Percentiles rank a stretch among this genome's conserved stretches.
Conservation (phyloP, 176 grass and related monocot genomes). For the Eremochloa ophiuroides region DNA sequence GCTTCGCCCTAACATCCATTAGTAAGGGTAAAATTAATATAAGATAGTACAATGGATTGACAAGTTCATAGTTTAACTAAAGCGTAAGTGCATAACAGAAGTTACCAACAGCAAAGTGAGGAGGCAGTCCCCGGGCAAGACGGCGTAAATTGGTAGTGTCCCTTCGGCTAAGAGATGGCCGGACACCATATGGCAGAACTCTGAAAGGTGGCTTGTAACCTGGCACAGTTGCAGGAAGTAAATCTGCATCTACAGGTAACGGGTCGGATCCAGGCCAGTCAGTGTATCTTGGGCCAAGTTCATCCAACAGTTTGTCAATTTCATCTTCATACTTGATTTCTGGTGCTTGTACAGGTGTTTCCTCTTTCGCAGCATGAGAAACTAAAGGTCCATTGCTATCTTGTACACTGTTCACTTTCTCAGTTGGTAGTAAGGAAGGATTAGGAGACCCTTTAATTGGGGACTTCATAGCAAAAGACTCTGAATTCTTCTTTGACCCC, state of each 20-base stretch:
- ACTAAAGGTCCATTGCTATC: conserved; percentile 19
- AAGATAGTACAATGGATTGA: background rate
- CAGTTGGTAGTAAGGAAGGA: conserved; percentile 9
- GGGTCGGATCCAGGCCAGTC: conserved; percentile 81
- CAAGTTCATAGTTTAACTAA: conserved; percentile 18
- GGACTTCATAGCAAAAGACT: conserved; percentile 35
- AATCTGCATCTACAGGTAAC: conserved; percentile 89
- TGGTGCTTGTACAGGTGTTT: conserved; percentile 24
- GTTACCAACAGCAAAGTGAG: conserved; percentile 91
- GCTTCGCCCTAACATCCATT: conserved; percentile 60
- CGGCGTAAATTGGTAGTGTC: conserved; percentile 73
- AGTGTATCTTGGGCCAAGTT: conserved; percentile 71
- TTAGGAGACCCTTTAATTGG: conserved; percentile 21
- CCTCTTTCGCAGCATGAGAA: conserved; percentile 30
- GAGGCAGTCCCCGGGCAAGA: conserved; percentile 77
- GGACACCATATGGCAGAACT: conserved; percentile 80
- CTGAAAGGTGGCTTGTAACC: conserved; percentile 81
- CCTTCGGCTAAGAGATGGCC: conserved; percentile 48
- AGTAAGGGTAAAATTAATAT: conserved; percentile 7
- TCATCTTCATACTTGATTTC: conserved; percentile 85
- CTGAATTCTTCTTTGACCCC: conserved; percentile 25
- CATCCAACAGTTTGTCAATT: conserved; percentile 81
- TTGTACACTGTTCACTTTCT: background rate
- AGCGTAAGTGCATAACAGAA: conserved; percentile 15
- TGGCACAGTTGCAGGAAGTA: conserved; percentile 60